Evolutionary conservation across 331 rosid species (phyloP).

Genomic region (Erythrophleum ivorense): DNA sequence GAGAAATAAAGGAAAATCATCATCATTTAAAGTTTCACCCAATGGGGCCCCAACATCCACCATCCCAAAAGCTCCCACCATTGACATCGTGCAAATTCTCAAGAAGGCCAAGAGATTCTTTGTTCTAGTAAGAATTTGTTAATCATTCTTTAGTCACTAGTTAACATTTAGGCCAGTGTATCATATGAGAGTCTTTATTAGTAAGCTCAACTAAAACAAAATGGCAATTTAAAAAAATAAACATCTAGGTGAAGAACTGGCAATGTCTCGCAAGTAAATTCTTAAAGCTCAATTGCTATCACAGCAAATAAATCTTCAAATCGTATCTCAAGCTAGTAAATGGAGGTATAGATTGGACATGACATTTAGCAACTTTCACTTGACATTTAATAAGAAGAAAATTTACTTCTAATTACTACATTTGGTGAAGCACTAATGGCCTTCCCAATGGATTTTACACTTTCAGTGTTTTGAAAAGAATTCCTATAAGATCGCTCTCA

Average conservation of each 20-base stretch:
- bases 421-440: slow-evolving; percentile 53
- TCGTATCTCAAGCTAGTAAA: slow-evolving; percentile 32
- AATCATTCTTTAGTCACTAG: too few relatives aligned
- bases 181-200: too few relatives aligned
- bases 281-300: slow-evolving; percentile 31
- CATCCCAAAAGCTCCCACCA: too few relatives aligned
- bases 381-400: slow-evolving; percentile 45
- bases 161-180: too few relatives aligned
- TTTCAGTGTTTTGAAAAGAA: not conserved
- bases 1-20: too few relatives aligned
- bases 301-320: slow-evolving; percentile 42
- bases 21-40: too few relatives aligned
- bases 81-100: not conserved
- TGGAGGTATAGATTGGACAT: slow-evolving; percentile 40
- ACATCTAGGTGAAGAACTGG: too few relatives aligned
- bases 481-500: slow-evolving; percentile 52
- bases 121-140: too few relatives aligned
- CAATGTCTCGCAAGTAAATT: too few relatives aligned
- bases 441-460: slow-evolving; percentile 45
- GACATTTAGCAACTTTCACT: slow-evolving; percentile 46
- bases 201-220: too few relatives aligned
- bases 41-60: not conserved
- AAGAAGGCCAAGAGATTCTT: not conserved
- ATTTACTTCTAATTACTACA: slow-evolving; percentile 62
- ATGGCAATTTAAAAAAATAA: too few relatives aligned